phyloP scores from a whole-genome alignment of 192 early-diverging fungal species.

The Entophlyctis helioformis region DNA sequence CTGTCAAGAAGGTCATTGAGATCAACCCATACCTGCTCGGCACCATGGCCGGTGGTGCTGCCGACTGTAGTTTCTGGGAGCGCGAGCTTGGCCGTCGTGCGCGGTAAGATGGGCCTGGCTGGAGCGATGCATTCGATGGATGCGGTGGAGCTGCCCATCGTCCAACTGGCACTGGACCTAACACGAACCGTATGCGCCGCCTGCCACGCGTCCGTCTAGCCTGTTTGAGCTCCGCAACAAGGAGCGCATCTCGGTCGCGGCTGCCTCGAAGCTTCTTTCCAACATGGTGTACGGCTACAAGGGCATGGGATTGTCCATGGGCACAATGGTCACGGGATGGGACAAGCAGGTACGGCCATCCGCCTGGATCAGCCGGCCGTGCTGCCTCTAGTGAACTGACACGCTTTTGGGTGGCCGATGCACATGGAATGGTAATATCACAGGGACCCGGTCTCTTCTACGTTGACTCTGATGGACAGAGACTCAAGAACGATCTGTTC shows the following conservation, averaged over 20 bases:
- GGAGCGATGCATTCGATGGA: no score
- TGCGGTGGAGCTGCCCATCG: no score
- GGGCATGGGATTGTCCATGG: constrained; percentile 99
- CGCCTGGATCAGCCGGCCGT: no score
- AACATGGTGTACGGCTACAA: constrained; percentile 98
- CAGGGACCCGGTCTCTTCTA: constrained; percentile 90
- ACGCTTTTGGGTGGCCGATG: no score
- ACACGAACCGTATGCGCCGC: neutral
- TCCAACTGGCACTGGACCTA: neutral
- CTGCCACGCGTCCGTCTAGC: constrained; percentile 17
- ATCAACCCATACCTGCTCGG: constrained; percentile 97
- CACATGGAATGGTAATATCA: constrained; percentile 2
- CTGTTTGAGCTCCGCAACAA: constrained; percentile 95
- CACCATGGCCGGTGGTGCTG: constrained; percentile 99
- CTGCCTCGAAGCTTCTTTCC: constrained; percentile 88
- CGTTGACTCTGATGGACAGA: constrained; percentile 89
- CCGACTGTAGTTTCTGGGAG: constrained; percentile 98
- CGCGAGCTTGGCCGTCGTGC: constrained; percentile 91
- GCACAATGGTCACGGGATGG: constrained; percentile 98
- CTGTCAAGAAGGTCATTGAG: constrained; percentile 97
- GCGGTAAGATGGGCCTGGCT: no score
- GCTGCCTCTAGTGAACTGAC: no score
- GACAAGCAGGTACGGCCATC: constrained; percentile 83
- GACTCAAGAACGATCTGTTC: constrained; percentile 78
- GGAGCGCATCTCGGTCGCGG: constrained; percentile 95